Base-by-base conservation (phyloP, 768 basidiomycete species). In the Kwoniella heveanensis region DNA sequence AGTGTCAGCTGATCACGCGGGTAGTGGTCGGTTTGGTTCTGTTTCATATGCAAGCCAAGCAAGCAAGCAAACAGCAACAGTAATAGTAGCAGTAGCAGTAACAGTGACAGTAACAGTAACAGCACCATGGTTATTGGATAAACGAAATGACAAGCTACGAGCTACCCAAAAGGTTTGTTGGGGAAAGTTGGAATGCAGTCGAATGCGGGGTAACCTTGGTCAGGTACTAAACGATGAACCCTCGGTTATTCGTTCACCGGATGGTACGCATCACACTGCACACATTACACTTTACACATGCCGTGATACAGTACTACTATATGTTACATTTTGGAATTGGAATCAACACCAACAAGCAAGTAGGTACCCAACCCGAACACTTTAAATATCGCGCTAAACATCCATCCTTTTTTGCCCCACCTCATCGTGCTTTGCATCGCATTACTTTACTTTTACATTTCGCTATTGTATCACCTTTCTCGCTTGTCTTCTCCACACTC, bases 211-310 rank as follows among this genome's bases (percentile, higher is more conserved):
- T 49, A 49, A 24, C 17, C 8, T 22, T 24, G 21, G 9, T 26
- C 2, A 26, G 48, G 32, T 5, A 32, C 5, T 32, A 32, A 32
- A 32, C 5, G 32, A 5, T 32, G 13, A 24, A 22, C 39, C 39
- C 17, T 49, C 48, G 48, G 48, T 49, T 49, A 49, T 49, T 49
- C 48, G 21, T 26, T 49, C 22, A 26, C 48, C 48, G 48, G 48
- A 49, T 49, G 22, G 48, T 49, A 44, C 39, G n/a, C n/a, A n/a
- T n/a, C n/a, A n/a, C n/a, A n/a, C n/a, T n/a, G n/a, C n/a, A n/a
- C n/a, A n/a, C n/a, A n/a, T n/a, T n/a, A n/a, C n/a, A n/a, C n/a
- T n/a, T n/a, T n/a, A n/a, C n/a, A n/a, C n/a, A n/a, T n/a, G n/a
- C n/a, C n/a, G n/a, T n/a, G n/a, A n/a, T n/a, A n/a, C n/a, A n/a